These are phyloP conservation scores for Fusarium dimerum DNA, from an alignment of 2,329 filamentous ascomycete genomes.

Conservation along the genomic window DNA sequence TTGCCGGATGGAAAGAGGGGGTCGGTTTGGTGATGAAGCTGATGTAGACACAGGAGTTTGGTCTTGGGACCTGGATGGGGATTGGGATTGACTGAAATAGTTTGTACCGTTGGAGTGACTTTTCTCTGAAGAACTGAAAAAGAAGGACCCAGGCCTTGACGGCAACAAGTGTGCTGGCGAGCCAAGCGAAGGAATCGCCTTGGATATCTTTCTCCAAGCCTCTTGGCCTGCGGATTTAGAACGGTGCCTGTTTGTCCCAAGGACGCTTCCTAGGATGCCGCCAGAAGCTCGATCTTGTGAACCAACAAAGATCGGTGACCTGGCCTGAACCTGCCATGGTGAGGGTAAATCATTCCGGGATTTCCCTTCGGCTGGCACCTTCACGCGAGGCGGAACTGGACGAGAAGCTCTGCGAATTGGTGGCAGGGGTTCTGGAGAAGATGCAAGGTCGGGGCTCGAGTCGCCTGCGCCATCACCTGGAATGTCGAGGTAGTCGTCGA, in stretches of 20 bases:
- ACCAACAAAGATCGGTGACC: constrained; percentile 17
- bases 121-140: constrained; percentile 37
- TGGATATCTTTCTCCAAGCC: constrained; percentile 57
- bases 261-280: constrained; percentile 44
- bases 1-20: background rate
- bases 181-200: constrained; percentile 54
- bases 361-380: constrained; percentile 4
- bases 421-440: constrained; percentile 18
- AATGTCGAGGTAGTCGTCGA: constrained; percentile 30
- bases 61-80: constrained; percentile 6
- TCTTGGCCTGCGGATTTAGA: constrained; percentile 59
- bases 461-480: constrained; percentile 22
- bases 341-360: constrained; percentile 25
- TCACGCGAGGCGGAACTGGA: constrained; percentile 3
- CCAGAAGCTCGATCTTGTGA: constrained; percentile 28
- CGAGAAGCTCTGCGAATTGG: constrained; percentile 7
- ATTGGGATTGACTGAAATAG: constrained; percentile 5
- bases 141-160: constrained; percentile 46
- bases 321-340: constrained; percentile 32
- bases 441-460: constrained; percentile 23
- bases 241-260: constrained; percentile 49
- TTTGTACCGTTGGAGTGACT: constrained; percentile 9
- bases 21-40: constrained; percentile 5
- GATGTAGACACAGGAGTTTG: constrained; percentile 6
- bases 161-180: constrained; percentile 35